Conservation (phyloP, 495 filamentous ascomycete species). For the Aspergillus hancockii region DNA sequence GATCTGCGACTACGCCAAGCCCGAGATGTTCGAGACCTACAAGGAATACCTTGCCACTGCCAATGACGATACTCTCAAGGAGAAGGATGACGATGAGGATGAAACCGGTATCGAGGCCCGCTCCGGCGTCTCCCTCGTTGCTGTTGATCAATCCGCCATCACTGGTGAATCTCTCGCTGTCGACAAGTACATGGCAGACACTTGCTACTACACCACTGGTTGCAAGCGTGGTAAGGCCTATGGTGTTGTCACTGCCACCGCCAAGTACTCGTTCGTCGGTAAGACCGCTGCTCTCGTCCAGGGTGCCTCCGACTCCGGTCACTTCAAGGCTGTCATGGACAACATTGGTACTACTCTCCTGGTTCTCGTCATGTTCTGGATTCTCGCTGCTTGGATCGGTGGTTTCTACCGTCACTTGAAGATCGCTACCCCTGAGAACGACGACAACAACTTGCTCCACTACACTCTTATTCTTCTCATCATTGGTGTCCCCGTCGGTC, state of each 20-base stretch:
- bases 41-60: conserved; percentile 62
- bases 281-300: conserved; percentile 70
- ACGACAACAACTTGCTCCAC: conserved; percentile 58
- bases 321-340: conserved; percentile 85
- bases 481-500: conserved; percentile 75
- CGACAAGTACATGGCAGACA: conserved; percentile 75
- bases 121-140: conserved; percentile 63
- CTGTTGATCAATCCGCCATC: conserved; percentile 73
- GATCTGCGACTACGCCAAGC: conserved; percentile 73
- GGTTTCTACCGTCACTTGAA: conserved; percentile 72
- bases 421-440: conserved; percentile 61
- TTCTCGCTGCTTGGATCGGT: conserved; percentile 71
- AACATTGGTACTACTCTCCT: conserved; percentile 73
- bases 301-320: conserved; percentile 69
- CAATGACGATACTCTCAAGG: conserved; percentile 61
- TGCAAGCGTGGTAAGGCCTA: conserved; percentile 79
- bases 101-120: conserved; percentile 57
- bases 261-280: conserved; percentile 70
- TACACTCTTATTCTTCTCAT: conserved; percentile 70
- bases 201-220: conserved; percentile 73
- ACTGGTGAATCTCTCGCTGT: conserved; percentile 77
- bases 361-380: conserved; percentile 73
- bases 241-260: conserved; percentile 63
- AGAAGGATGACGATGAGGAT: conserved; percentile 63
- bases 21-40: conserved; percentile 71